Conservation (phyloP, 768 basidiomycete species). For the Termitomyces sp. region DNA sequence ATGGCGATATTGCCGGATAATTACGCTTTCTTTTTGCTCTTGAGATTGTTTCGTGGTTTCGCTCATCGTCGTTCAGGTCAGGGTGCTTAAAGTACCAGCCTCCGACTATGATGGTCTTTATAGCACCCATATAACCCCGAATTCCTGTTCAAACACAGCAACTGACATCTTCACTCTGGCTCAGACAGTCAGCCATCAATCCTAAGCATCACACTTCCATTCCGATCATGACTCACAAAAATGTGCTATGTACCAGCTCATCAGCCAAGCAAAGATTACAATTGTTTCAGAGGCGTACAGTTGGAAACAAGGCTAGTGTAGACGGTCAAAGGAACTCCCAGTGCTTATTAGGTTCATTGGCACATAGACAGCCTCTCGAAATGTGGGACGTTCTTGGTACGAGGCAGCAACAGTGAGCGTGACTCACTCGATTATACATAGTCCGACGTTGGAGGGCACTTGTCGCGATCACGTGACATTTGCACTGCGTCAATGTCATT, state of each 20-base stretch:
- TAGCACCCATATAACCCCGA: not conserved
- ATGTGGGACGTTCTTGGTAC: no score
- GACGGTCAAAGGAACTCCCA: no score
- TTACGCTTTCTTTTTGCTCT: not conserved
- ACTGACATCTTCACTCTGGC: not conserved
- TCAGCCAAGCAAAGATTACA: not conserved
- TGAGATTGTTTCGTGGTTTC: not conserved
- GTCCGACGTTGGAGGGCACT: no score
- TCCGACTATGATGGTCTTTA: not conserved
- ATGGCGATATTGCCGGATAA: slow-evolving; percentile 9
- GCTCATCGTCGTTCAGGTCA: not conserved
- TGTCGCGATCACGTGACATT: not conserved
- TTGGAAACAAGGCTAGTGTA: no score
- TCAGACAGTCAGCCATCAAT: not conserved
- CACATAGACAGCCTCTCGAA: no score
- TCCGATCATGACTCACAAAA: not conserved
- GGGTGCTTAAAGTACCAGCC: not conserved
- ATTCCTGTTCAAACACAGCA: not conserved
- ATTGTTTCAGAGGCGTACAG: no score
- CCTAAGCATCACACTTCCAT: not conserved
- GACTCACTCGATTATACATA: no score
- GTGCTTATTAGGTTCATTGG: no score
- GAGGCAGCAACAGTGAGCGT: no score
- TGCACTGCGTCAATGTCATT: not conserved
- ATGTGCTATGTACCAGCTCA: not conserved